These are phyloP conservation scores for Astrothelium macrocarpum DNA, from an alignment of 495 filamentous ascomycete species.

Conservation along the genomic window DNA sequence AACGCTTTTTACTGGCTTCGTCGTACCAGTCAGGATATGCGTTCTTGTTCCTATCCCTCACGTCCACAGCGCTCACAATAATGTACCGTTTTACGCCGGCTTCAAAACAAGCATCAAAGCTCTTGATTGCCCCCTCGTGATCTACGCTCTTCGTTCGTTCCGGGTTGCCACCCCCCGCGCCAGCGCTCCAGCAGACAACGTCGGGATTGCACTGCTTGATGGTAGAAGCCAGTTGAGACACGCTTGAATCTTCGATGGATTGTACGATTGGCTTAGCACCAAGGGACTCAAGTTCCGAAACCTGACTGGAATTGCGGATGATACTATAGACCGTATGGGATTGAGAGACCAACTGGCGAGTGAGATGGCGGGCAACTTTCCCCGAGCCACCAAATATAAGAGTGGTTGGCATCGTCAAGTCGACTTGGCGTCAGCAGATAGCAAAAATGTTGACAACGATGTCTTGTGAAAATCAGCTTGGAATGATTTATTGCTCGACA, in stretches of 20 bases:
- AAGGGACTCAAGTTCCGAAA: conserved; percentile 20
- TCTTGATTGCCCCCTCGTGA: conserved; percentile 26
- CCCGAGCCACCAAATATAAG: conserved; percentile 32
- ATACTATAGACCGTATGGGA: conserved; percentile 28
- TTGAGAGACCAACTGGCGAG: conserved; percentile 23
- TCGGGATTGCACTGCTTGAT: conserved; percentile 19
- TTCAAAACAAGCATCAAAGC: conserved; percentile 29
- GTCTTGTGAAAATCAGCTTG: no score
- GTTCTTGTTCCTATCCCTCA: conserved; percentile 24
- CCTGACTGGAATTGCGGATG: conserved; percentile 27
- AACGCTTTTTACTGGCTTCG: conserved; percentile 22
- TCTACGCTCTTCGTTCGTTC: conserved; percentile 28
- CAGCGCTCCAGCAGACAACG: conserved; percentile 26
- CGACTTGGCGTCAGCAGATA: not conserved
- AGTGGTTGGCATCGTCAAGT: conserved; percentile 14
- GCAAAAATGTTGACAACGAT: no score
- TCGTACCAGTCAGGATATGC: conserved; percentile 28
- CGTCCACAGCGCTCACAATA: conserved; percentile 29
- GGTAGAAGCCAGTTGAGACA: conserved; percentile 21
- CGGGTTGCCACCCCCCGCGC: conserved; percentile 26
- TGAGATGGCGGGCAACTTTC: conserved; percentile 30
- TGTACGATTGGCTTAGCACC: conserved; percentile 31
- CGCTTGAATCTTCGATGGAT: conserved; percentile 27
- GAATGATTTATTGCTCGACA: no score
- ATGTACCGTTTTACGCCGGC: conserved; percentile 28